A percentile compares a stretch with the other conserved stretches of the same genome.
Conservation (phyloP, 352 stramenopile genomes). For the Phytophthora syringae region DNA sequence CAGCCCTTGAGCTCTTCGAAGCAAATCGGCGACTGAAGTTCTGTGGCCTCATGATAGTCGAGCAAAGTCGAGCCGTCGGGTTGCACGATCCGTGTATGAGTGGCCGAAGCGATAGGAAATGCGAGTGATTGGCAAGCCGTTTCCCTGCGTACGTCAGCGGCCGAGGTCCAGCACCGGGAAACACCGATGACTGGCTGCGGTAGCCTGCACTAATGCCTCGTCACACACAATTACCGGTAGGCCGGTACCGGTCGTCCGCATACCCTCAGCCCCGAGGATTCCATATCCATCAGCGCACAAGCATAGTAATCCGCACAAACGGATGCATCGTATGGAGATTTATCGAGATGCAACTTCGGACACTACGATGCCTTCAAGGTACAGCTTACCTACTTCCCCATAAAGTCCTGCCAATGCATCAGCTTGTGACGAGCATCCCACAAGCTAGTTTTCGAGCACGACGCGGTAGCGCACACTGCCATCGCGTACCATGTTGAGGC, state of each 20-base stretch:
- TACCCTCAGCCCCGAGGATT: no score
- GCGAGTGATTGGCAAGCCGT: conserved; percentile 2
- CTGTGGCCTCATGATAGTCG: neutral
- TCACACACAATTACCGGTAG: neutral
- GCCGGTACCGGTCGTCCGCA: no score
- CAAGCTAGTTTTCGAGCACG: conserved; percentile 22
- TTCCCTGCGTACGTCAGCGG: no score
- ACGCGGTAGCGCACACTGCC: conserved; percentile 43
- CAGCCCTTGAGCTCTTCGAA: conserved; percentile 1
- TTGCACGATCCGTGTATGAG: neutral
- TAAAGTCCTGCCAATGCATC: no score
- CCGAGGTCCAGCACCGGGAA: neutral
- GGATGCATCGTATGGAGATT: no score
- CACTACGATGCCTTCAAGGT: no score
- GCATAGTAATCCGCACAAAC: conserved; percentile 38
- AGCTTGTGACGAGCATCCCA: no score
- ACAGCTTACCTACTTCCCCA: no score
- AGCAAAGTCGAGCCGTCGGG: neutral
- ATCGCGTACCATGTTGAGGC: conserved; percentile 39
- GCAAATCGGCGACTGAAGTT: conserved; percentile 10
- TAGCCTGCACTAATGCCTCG: neutral
- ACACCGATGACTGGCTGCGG: conserved; percentile 1
- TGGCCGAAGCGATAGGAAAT: neutral
- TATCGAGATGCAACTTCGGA: no score
- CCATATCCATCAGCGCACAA: no score